Conservation (phyloP, 768 basidiomycete genomes). For the Auriscalpium vulgare region DNA sequence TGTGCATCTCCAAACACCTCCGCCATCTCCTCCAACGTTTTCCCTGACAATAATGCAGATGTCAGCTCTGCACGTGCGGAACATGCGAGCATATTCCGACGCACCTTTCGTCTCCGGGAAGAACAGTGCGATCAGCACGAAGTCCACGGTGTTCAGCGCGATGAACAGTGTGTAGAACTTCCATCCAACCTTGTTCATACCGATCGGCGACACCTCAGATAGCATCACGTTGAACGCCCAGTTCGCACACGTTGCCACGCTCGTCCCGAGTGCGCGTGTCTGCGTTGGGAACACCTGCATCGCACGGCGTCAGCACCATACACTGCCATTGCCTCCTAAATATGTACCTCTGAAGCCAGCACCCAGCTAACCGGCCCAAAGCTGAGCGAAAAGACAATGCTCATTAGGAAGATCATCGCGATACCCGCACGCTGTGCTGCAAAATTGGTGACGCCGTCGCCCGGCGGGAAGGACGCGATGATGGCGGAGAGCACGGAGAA, state of each 20-base stretch:
- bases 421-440: slow-evolving; percentile 42
- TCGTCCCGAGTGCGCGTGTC: slow-evolving; percentile 50
- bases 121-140: slow-evolving; percentile 40
- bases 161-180: slow-evolving; percentile 54
- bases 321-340: no score
- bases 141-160: slow-evolving; percentile 41
- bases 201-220: slow-evolving; percentile 44
- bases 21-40: slow-evolving; percentile 48
- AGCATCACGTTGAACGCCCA: slow-evolving; percentile 45
- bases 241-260: slow-evolving; percentile 51
- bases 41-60: slow-evolving; percentile 26
- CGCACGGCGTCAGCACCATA: not conserved
- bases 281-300: slow-evolving; percentile 51
- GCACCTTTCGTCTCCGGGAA: slow-evolving; percentile 61
- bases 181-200: slow-evolving; percentile 42
- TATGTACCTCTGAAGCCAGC: slow-evolving; percentile 45
- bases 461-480: slow-evolving; percentile 34
- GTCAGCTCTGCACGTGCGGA: not conserved
- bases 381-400: slow-evolving; percentile 44
- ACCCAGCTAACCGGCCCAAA: slow-evolving; percentile 59
- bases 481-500: slow-evolving; percentile 49
- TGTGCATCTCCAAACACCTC: slow-evolving; percentile 38
- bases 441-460: slow-evolving; percentile 17
- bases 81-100: not conserved
- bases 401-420: slow-evolving; percentile 52